A percentile compares a stretch with the other conserved stretches of the same genome.
phyloP scores from a whole-genome alignment of 2,329 filamentous ascomycete species.

The Scorias spongiosa region DNA sequence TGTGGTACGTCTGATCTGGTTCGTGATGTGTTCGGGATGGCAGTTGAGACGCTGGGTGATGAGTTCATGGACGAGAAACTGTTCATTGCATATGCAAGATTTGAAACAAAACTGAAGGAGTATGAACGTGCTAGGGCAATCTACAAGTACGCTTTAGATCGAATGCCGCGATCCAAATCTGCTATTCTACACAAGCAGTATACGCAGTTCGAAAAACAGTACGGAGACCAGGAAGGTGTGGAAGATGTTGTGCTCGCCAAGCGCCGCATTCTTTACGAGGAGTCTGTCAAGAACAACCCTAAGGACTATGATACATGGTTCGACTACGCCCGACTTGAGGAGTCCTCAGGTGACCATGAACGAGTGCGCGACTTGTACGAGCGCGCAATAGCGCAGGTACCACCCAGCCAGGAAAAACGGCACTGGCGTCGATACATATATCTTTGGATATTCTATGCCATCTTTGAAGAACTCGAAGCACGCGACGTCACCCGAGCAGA shows the following conservation, averaged over 20 bases:
- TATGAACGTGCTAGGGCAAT: conserved; percentile 87
- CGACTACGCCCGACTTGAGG: conserved; percentile 82
- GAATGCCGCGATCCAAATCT: conserved; percentile 75
- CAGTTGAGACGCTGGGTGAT: conserved; percentile 79
- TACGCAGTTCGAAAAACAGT: conserved; percentile 97
- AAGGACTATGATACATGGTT: conserved; percentile 98
- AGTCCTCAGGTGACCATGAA: conserved; percentile 66
- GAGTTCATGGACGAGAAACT: conserved; percentile 93
- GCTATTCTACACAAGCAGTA: conserved; percentile 80
- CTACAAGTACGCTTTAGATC: conserved; percentile 91
- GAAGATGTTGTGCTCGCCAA: conserved; percentile 95
- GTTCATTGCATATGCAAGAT: conserved; percentile 90
- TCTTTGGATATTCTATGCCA: conserved; percentile 91
- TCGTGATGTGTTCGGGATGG: conserved; percentile 75
- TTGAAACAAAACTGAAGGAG: conserved; percentile 88
- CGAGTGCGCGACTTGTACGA: conserved; percentile 88
- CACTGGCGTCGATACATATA: conserved; percentile 98
- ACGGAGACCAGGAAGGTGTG: conserved; percentile 80
- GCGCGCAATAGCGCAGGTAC: conserved; percentile 85
- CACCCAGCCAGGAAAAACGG: conserved; percentile 87
- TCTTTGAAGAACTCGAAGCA: conserved; percentile 83
- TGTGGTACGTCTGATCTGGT: conserved; percentile 84
- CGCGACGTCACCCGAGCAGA: conserved; percentile 64
- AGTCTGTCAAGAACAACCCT: conserved; percentile 81
- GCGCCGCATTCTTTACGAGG: conserved; percentile 81